Percentiles rank a stretch among this genome's conserved stretches.
phyloP scores from a whole-genome alignment of 495 filamentous ascomycete genomes.

The Lasiosphaeria miniovina region DNA sequence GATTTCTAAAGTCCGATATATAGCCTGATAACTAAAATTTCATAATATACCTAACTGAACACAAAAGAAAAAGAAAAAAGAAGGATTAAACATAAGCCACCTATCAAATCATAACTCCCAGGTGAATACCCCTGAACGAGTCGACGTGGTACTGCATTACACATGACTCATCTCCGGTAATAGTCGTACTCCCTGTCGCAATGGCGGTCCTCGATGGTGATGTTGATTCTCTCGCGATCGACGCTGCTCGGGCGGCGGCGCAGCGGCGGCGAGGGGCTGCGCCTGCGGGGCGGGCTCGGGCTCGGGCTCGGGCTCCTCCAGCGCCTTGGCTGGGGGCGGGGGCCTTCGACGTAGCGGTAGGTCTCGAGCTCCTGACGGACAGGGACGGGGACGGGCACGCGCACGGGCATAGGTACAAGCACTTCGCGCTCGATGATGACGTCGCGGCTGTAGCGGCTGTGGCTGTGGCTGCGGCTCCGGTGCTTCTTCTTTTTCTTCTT shows the following conservation, averaged over 20 bases:
- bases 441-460: conserved; percentile 33
- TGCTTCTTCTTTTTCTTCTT: conserved; percentile 18
- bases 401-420: conserved; percentile 36
- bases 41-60: no score
- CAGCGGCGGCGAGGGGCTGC: conserved; percentile 1
- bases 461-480: conserved; percentile 25
- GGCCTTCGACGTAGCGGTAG: conserved; percentile 48
- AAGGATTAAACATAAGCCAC: not conserved
- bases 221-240: conserved; percentile 14
- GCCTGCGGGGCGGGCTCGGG: conserved; percentile 11
- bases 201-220: conserved; percentile 12
- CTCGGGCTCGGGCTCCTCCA: conserved; percentile 2
- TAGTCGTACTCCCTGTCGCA: conserved; percentile 9
- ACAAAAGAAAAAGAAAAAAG: not conserved
- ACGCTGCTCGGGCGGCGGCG: conserved; percentile 10
- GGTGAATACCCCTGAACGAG: no score
- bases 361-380: conserved; percentile 40
- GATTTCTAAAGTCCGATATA: no score
- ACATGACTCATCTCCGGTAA: not conserved
- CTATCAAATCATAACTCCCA: no score
- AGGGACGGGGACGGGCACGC: conserved; percentile 21
- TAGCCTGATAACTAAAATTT: no score
- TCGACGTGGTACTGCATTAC: no score
- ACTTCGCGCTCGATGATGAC: conserved; percentile 44
- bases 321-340: conserved; percentile 25